These are phyloP conservation scores for Cocos nucifera DNA, from an alignment of 176 grass and related monocot genomes.

Conservation along the genomic window DNA sequence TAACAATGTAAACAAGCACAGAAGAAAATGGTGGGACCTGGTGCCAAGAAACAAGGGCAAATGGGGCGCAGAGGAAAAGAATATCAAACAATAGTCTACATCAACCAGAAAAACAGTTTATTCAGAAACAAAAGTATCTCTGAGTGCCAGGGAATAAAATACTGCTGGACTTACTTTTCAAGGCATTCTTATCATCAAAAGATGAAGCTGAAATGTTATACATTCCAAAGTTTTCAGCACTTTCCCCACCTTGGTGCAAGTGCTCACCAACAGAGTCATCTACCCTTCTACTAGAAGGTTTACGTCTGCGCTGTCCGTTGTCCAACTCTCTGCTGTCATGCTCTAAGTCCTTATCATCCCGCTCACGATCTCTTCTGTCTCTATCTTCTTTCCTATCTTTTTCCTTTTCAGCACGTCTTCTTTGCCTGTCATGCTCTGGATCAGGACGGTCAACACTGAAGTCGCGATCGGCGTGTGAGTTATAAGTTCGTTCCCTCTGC, in stretches of 20 bases:
- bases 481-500: constrained; percentile 73
- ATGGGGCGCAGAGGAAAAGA: no score
- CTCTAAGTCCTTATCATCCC: constrained; percentile 81
- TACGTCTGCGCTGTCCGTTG: constrained; percentile 35
- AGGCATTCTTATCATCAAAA: constrained; percentile 70
- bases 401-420: constrained; percentile 67
- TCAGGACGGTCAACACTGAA: constrained; percentile 84
- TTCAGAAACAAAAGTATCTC: no score
- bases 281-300: constrained; percentile 34
- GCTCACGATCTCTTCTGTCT: constrained; percentile 64
- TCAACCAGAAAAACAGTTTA: no score
- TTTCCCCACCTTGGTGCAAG: constrained; percentile 38
- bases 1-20: no score
- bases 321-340: constrained; percentile 70
- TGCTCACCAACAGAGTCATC: constrained; percentile 36
- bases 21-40: no score
- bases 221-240: constrained; percentile 39
- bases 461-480: constrained; percentile 53
- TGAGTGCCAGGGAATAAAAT: no score
- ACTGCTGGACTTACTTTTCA: constrained; percentile 67
- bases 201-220: constrained; percentile 62
- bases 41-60: no score
- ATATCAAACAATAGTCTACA: no score
- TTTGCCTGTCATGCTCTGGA: constrained; percentile 71
- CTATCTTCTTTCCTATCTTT: constrained; percentile 80